Evolutionary conservation across 441 rosid species (phyloP).

Genomic region (Pelargonium citronellum): DNA sequence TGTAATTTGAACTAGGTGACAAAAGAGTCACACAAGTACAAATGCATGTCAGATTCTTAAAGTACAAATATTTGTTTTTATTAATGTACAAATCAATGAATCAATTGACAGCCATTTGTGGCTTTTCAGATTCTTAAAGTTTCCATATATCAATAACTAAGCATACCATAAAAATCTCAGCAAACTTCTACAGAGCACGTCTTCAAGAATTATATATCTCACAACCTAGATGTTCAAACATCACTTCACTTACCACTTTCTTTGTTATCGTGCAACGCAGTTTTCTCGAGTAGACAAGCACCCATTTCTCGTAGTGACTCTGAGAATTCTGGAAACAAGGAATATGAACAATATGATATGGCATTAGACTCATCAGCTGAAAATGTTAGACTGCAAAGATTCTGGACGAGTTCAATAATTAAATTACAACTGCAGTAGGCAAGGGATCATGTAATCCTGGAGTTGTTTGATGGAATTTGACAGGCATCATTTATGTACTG

Average conservation of each 20-base stretch:
- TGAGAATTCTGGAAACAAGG: conserved; percentile 63
- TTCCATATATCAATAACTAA: not conserved
- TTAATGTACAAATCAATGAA: not conserved
- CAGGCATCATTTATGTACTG: too few species aligned
- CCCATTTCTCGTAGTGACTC: conserved; percentile 96
- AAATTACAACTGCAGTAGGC: too few species aligned
- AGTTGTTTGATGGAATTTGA: too few species aligned
- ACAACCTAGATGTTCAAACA: not conserved
- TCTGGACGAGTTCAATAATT: not conserved
- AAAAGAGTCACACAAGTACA: not conserved
- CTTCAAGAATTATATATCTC: not conserved
- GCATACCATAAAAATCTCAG: not conserved
- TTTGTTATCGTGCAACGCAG: conserved; percentile 53
- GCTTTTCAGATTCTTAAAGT: conserved; percentile 1
- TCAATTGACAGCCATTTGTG: not conserved
- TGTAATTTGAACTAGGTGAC: not conserved
- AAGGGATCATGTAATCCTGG: too few species aligned
- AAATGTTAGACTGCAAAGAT: not conserved
- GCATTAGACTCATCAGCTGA: conserved; percentile 18
- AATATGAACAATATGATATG: not conserved
- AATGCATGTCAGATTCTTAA: not conserved
- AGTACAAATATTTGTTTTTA: not conserved
- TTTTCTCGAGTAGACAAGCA: conserved; percentile 68
- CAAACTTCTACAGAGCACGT: not conserved
- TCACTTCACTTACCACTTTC: conserved; percentile 54